Evolutionary conservation across 177 flowering plant species (phyloP).

Genomic region (Tripterygium wilfordii): DNA sequence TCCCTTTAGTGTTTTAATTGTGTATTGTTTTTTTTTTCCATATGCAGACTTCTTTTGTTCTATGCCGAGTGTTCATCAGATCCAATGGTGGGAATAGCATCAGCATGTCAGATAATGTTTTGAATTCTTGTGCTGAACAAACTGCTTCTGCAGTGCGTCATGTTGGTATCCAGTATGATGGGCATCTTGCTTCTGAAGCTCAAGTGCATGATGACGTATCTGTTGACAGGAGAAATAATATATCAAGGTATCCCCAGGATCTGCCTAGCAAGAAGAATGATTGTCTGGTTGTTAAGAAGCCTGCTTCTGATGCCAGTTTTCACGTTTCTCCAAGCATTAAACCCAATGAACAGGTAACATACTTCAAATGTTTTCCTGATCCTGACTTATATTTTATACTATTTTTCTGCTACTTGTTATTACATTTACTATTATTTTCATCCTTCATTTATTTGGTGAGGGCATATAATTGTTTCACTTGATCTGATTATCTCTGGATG

Average conservation of each 20-base stretch:
- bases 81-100: slow-evolving; percentile 21
- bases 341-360: slow-evolving; percentile 19
- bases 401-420: no score
- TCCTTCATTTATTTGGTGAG: no score
- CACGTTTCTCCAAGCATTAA: slow-evolving; percentile 13
- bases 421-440: no score
- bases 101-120: slow-evolving; percentile 26
- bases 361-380: background rate
- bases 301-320: slow-evolving; percentile 11
- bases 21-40: background rate
- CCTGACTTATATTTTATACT: no score
- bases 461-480: no score
- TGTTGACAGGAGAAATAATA: slow-evolving; percentile 10
- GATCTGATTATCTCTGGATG: no score
- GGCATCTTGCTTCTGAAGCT: slow-evolving; percentile 18
- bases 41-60: slow-evolving; percentile 42
- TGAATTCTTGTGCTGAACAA: slow-evolving; percentile 34
- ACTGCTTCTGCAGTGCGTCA: slow-evolving; percentile 33
- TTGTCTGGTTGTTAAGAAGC: slow-evolving; percentile 9
- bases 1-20: background rate
- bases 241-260: background rate
- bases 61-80: slow-evolving; percentile 49
- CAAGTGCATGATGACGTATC: slow-evolving; percentile 9
- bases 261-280: slow-evolving; percentile 8
- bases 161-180: slow-evolving; percentile 35